phyloP scores from a whole-genome alignment of 129 eudicot species.

The Escallonia rubra region DNA sequence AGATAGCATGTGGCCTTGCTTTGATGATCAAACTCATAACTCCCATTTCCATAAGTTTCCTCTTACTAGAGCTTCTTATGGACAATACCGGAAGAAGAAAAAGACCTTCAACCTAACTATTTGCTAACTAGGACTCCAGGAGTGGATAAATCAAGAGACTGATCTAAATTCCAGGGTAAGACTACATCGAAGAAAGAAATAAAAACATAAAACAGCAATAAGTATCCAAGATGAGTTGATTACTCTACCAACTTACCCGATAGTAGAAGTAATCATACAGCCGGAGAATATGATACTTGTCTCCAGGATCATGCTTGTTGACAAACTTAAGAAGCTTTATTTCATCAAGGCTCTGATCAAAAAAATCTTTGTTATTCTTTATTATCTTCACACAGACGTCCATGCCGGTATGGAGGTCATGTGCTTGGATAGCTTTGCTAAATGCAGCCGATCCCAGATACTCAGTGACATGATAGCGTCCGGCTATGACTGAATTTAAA shows the following conservation, averaged over 20 bases:
- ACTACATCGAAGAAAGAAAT: no score
- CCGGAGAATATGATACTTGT: conserved; percentile 90
- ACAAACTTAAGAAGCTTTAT: conserved; percentile 95
- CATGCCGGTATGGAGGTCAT: conserved; percentile 97
- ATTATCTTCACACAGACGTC: conserved; percentile 97
- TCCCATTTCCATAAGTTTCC: no score
- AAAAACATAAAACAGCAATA: background rate
- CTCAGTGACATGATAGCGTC: conserved; percentile 98
- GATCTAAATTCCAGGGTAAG: no score
- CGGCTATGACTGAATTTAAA: conserved; percentile 86
- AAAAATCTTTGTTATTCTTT: conserved; percentile 94
- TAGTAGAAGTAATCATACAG: conserved; percentile 96
- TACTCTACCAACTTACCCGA: conserved; percentile 54
- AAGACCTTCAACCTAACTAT: no score
- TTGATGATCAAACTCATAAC: no score
- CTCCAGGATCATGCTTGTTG: conserved; percentile 95
- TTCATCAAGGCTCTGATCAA: conserved; percentile 99
- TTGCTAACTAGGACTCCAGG: no score
- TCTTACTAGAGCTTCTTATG: no score
- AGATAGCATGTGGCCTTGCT: no score
- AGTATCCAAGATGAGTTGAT: background rate
- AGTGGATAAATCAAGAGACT: no score
- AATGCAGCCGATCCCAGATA: conserved; percentile 99
- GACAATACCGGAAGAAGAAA: no score
- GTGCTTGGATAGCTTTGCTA: conserved; percentile 99